Percentiles rank a stretch among this genome's conserved stretches.
These are phyloP conservation scores for Byssothecium circinans DNA, from an alignment of 2,329 filamentous ascomycete species.

Conservation along the genomic window DNA sequence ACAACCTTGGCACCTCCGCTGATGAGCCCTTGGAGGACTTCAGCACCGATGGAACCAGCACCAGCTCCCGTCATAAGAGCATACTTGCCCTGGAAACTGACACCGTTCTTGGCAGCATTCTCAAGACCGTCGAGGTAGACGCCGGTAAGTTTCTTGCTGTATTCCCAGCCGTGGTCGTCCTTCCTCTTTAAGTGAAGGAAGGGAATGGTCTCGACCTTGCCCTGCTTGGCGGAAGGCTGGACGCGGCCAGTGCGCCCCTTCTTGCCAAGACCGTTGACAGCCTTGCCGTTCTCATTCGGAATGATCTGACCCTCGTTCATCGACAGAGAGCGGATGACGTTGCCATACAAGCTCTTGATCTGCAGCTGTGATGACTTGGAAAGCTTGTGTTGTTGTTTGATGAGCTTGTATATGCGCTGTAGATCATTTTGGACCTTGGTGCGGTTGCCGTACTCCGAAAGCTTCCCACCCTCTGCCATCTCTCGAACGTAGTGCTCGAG, in stretches of 20 bases:
- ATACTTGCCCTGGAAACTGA: conserved; percentile 93
- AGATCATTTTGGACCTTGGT: conserved; percentile 98
- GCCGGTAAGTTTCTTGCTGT: conserved; percentile 97
- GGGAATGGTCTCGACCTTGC: conserved; percentile 95
- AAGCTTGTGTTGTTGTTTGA: conserved; percentile 96
- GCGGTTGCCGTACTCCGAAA: conserved; percentile 96
- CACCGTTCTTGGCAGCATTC: conserved; percentile 80
- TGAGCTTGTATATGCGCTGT: conserved; percentile 94
- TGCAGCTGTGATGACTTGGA: conserved; percentile 95
- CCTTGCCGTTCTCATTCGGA: conserved; percentile 77
- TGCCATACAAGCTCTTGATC: conserved; percentile 92
- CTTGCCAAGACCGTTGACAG: conserved; percentile 58
- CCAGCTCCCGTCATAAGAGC: conserved; percentile 98
- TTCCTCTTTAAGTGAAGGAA: conserved; percentile 97
- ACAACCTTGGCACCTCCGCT: conserved; percentile 96
- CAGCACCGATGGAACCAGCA: conserved; percentile 95
- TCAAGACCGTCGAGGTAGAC: conserved; percentile 91
- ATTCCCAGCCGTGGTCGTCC: conserved; percentile 93
- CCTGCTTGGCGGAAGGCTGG: conserved; percentile 65
- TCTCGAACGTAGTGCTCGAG: conserved; percentile 97
- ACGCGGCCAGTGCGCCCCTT: conserved; percentile 58
- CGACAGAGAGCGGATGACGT: conserved; percentile 87
- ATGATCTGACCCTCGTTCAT: conserved; percentile 99
- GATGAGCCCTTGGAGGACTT: conserved; percentile 92
- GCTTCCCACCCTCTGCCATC: conserved; percentile 98